A percentile compares a stretch with the other conserved stretches of the same genome.
Evolutionary conservation across 2,329 filamentous ascomycete genomes (phyloP).

Genomic region (Albifimbria verrucaria): DNA sequence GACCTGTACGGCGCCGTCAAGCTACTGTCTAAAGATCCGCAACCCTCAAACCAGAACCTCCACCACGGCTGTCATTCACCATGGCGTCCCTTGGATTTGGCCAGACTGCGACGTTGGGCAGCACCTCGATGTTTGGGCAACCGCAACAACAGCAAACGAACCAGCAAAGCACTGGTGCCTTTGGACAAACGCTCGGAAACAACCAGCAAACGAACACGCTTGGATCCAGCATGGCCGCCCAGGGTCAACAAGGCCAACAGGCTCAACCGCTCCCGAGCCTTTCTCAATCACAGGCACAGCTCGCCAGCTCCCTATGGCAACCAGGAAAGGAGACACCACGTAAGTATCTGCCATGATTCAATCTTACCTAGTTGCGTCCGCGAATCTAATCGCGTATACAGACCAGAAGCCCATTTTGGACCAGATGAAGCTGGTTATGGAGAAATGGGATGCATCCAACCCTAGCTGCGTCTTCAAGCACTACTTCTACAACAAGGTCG

Average conservation of each 20-base stretch:
- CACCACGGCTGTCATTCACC: slow-evolving; percentile 5
- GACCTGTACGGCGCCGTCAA: too few species aligned
- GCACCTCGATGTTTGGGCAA: slow-evolving; percentile 34
- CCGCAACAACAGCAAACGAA: slow-evolving; percentile 30
- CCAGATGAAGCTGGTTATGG: slow-evolving; percentile 66
- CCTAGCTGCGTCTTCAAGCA: slow-evolving; percentile 72
- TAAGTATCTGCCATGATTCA: slow-evolving; percentile 24
- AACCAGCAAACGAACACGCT: slow-evolving; percentile 34
- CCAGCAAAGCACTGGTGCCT: slow-evolving; percentile 22
- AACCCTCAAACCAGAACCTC: too few species aligned
- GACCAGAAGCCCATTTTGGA: slow-evolving; percentile 70
- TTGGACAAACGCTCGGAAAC: slow-evolving; percentile 24
- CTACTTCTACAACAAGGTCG: slow-evolving; percentile 86
- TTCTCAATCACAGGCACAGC: slow-evolving; percentile 43
- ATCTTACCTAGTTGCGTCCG: background rate
- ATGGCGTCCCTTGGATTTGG: slow-evolving; percentile 36
- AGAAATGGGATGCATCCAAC: slow-evolving; percentile 71
- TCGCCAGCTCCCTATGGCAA: slow-evolving; percentile 51
- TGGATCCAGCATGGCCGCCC: slow-evolving; percentile 25
- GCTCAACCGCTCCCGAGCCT: slow-evolving; percentile 39
- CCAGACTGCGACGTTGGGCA: slow-evolving; percentile 31
- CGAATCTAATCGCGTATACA: slow-evolving; percentile 14
- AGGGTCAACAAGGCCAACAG: slow-evolving; percentile 38
- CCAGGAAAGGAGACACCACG: slow-evolving; percentile 47
- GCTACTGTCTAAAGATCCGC: too few species aligned